Base-by-base conservation (phyloP, 2,329 filamentous ascomycete species). In the Alternaria dauci region DNA sequence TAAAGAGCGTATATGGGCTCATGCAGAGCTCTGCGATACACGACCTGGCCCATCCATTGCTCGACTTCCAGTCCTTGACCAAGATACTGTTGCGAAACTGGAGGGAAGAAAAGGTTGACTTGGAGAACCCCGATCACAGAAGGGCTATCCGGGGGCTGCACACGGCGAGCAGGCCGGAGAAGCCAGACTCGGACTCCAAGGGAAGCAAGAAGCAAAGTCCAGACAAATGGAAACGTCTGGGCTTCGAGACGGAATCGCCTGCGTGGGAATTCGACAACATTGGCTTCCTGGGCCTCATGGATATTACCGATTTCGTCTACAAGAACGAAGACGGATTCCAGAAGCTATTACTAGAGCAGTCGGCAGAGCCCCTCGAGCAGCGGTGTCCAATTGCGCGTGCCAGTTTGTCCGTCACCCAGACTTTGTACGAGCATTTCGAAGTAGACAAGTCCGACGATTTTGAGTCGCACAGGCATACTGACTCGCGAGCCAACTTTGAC, bases 201-300 rank as follows among this genome's bases (percentile, higher is more conserved):
- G 88, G 87, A 3, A 92, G 86, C 74, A 87, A 87, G 72, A 87
- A 87, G 71, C 92, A 96, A 70, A 92, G 93, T 71, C 91, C 93
- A 0, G 90, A 96, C 73, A 97, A 97, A 77, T 99, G 95, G 95
- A 87, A 93, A 70, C 86, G 94, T 55, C 79, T 99, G 42, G 95
- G 95, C 3, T 99, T 99, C 72, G 91, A 95, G 77, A 90, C 91
- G 0, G 95, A 99, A 78, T 94, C 87, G 68, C 95, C 95, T 4
- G 89, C 89, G 0, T 85, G 86, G 70, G 95, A 99, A 70, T 98
- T 99, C 74, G 89, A 93, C 20, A 83, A 87, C 39, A 91, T 91
- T 28, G 95, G 95, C 0, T 98, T 94, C 76, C 80, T 99, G 55
- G 95, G 95, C 28, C 92, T 99, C 87, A 98, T 99, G 94, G 95